Base-by-base conservation (phyloP, 108 stramenopile species). In the Schizochytrium sp. region DNA sequence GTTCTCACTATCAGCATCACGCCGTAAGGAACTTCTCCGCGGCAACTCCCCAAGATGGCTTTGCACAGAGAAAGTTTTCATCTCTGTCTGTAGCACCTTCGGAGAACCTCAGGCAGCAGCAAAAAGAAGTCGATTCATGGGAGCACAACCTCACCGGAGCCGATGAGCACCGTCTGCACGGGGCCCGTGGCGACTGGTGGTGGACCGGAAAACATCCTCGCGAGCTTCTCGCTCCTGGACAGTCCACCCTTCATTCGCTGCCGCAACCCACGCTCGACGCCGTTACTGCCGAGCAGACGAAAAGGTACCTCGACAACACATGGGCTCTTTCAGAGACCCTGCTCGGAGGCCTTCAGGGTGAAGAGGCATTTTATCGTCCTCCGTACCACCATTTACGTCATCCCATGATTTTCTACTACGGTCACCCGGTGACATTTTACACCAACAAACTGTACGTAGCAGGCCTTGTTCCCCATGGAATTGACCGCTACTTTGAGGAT, bases 341-440 rank as follows among this genome's bases (percentile, higher is more conserved):
- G 72, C 97, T 98, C 92, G 94, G 96, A 15, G 95, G 94, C 13
- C 89, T 98, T 47, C 95, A 96, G n/a, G 96, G 97, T 4, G 97
- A 97, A 87, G 96, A 97, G 88, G 92, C 93, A 13, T 98, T 97
- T 87, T 95, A 96, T 88, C 93, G 95, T 91, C 96, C 97, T 38
- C 96, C 97, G 38, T 93, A 93, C 44, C 97, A 96, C 92, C 95
- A 95, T 61, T 90, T 96, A 47, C 93, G 96, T 28, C 96, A 96
- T 87, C 96, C 96, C 4, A 95, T 96, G 90, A 96, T 97, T 56
- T 98, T 98, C 56, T 98, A 98, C 92, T 98, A 97, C 90, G 98
- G 97, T 15, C 98, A 98, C 76, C 94, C 98, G 2, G 96, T 96
- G 17, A 95, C 95, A 64, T 90, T 97, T 40, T 97, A 97, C 91